Evolutionary conservation across 139 green algal species (phyloP).

Genomic region (Pseudopediastrum boryanum): DNA sequence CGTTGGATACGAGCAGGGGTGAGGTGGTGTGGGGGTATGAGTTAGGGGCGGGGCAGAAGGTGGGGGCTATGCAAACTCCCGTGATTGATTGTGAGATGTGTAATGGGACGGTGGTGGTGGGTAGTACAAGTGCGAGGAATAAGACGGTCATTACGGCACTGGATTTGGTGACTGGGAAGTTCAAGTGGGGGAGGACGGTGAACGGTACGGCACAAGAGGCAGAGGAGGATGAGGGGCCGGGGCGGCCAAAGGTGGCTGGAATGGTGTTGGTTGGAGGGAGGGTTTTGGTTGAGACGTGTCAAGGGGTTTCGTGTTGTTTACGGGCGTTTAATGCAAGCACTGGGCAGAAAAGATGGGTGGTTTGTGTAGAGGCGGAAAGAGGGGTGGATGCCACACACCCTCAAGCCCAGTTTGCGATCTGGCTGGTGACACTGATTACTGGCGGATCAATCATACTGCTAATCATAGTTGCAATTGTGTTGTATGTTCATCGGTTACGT

Average conservation of each 20-base stretch:
- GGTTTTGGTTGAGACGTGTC: conserved; percentile 25
- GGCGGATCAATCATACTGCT: conserved; percentile 19
- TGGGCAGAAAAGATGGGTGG: conserved; percentile 25
- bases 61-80: too few relatives aligned
- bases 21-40: too few relatives aligned
- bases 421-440: conserved; percentile 32
- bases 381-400: conserved; percentile 31
- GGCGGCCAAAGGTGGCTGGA: background rate
- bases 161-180: background rate
- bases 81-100: too few relatives aligned
- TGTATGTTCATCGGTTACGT: conserved; percentile 27
- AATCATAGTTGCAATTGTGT: conserved; percentile 19
- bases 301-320: conserved; percentile 19
- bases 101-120: too few relatives aligned
- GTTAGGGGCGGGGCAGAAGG: too few relatives aligned
- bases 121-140: too few relatives aligned
- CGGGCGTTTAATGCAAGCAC: conserved; percentile 24
- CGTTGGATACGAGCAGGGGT: too few relatives aligned
- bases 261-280: background rate
- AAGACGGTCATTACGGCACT: conserved; percentile 16
- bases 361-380: conserved; percentile 19
- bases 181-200: background rate
- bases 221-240: background rate
- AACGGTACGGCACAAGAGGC: conserved; percentile 25
- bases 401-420: conserved; percentile 38